Base-by-base conservation (phyloP, 371 early-diverging fungal species). In the Fennellomyces sp. region DNA sequence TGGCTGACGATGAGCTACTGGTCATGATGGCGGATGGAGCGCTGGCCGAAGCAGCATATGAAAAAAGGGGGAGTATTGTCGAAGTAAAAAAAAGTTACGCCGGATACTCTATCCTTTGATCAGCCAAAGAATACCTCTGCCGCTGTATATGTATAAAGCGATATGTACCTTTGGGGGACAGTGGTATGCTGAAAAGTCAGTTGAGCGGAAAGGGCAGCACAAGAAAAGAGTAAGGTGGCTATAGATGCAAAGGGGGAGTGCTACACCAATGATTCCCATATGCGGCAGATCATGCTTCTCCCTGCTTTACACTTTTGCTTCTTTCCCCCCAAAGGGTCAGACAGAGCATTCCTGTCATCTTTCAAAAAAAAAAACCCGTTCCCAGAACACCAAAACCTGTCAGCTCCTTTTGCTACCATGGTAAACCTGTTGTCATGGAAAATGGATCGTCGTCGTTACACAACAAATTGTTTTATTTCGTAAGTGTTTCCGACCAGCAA, bases 401-500 rank as follows among this genome's bases (percentile, higher is more conserved):
- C 6, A 13, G 8, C 6, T 8, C 35, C 35, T 13, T 6, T 13
- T 33, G 39, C 13, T 45, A 5, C 45, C 21, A 45, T 45, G 45
- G 45, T 45, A 45, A 13, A n/a, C n/a, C n/a, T n/a, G n/a, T n/a
- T n/a, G n/a, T n/a, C n/a, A n/a, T n/a, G 8, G 13, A 33, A 33
- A 0, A 17, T 21, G 23, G 45, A 45, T 45, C 45, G 45, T 23
- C 45, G 6, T 45, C 8, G 45, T 45, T 45, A 45, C 45, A 45
- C 45, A 23, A 8, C 23, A 45, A 45, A 45, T 52, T n/a, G 2
- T 7, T 52, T 26, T 41, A 31, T 51, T 38, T n/a, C 21, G 49
- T 23, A 13, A 58, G 41, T 52, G 48, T 65, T 58, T 23, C 91
- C 91, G 31, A 90, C 84, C 3, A 91, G 83, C 49, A 92, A 78